phyloP scores from a whole-genome alignment of 2,329 filamentous ascomycete genomes.

The Botrytis hyacinthi region DNA sequence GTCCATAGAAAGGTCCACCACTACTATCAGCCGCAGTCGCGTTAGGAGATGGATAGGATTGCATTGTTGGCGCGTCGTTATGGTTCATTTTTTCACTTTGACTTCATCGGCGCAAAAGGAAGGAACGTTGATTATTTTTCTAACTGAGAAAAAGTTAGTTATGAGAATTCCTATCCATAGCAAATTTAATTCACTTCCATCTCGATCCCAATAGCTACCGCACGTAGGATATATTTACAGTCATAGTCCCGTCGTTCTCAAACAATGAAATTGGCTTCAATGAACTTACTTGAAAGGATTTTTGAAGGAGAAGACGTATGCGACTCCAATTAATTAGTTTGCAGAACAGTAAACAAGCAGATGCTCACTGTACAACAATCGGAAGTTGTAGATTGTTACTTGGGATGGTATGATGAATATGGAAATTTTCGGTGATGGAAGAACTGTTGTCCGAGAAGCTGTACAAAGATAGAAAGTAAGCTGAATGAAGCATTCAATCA shows the following conservation, averaged over 20 bases:
- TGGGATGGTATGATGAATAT: conserved; percentile 3
- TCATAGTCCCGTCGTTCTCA: conserved; percentile 17
- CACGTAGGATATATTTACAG: conserved; percentile 14
- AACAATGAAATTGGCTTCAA: conserved; percentile 30
- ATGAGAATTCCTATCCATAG: conserved; percentile 22
- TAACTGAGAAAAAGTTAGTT: conserved; percentile 28
- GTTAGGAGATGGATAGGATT: conserved; percentile 37
- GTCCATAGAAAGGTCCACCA: conserved; percentile 35
- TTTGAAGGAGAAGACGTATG: conserved; percentile 21
- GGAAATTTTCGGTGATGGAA: conserved; percentile 23
- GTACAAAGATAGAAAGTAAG: conserved; percentile 16
- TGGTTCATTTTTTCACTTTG: conserved; percentile 25
- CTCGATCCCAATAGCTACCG: not conserved
- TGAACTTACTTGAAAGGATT: conserved; percentile 29
- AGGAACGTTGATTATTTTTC: conserved; percentile 24
- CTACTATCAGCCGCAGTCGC: conserved; percentile 32
- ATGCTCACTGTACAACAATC: conserved; percentile 16
- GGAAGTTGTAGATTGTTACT: not conserved
- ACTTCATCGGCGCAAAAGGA: conserved; percentile 27
- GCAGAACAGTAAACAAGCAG: conserved; percentile 14
- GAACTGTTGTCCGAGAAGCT: conserved; percentile 22
- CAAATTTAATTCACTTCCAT: not conserved
- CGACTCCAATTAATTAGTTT: conserved; percentile 21
- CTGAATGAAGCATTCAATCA: conserved; percentile 9
- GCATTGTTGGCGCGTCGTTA: conserved; percentile 35